Conservation (phyloP, 805 yeast species). For the Wickerhamiella australiensis region DNA sequence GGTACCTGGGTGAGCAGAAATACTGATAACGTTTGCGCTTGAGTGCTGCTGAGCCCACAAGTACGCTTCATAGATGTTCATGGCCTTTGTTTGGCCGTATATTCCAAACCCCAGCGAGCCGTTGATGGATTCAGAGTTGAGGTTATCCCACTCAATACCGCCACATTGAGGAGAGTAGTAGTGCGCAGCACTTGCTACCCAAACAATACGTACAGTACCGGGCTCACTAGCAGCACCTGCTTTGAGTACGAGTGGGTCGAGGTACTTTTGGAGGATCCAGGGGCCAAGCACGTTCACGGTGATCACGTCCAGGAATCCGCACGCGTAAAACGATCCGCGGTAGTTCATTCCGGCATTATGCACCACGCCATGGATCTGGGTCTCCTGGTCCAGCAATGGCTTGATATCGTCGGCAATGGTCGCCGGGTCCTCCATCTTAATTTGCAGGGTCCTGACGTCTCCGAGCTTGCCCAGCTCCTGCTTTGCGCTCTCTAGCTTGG, state of each 20-base stretch:
- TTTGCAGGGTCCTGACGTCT: conserved; percentile 16
- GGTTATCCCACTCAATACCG: conserved; percentile 33
- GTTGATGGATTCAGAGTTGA: conserved; percentile 23
- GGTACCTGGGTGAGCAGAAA: conserved; percentile 35
- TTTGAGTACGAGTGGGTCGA: conserved; percentile 28
- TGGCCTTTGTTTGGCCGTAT: conserved; percentile 40
- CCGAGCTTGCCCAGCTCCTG: conserved; percentile 24
- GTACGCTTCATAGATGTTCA: conserved; percentile 31
- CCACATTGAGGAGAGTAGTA: conserved; percentile 26
- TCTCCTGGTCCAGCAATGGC: conserved; percentile 22
- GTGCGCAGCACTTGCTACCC: conserved; percentile 36
- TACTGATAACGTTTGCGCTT: conserved; percentile 25
- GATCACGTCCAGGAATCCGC: conserved; percentile 27
- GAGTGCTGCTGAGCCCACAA: conserved; percentile 29
- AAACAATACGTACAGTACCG: conserved; percentile 32
- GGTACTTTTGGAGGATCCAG: conserved; percentile 31
- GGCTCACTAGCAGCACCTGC: conserved; percentile 27
- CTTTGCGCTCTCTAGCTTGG: conserved; percentile 28
- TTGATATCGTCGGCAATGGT: conserved; percentile 32
- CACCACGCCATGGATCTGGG: conserved; percentile 28
- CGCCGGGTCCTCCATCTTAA: conserved; percentile 31
- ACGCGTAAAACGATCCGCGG: conserved; percentile 16
- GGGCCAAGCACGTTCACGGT: conserved; percentile 39
- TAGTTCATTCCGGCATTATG: conserved; percentile 28
- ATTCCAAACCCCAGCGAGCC: conserved; percentile 19